phyloP scores from a whole-genome alignment of 225 moss, liverwort and hornwort species.

The Asterella californica region DNA sequence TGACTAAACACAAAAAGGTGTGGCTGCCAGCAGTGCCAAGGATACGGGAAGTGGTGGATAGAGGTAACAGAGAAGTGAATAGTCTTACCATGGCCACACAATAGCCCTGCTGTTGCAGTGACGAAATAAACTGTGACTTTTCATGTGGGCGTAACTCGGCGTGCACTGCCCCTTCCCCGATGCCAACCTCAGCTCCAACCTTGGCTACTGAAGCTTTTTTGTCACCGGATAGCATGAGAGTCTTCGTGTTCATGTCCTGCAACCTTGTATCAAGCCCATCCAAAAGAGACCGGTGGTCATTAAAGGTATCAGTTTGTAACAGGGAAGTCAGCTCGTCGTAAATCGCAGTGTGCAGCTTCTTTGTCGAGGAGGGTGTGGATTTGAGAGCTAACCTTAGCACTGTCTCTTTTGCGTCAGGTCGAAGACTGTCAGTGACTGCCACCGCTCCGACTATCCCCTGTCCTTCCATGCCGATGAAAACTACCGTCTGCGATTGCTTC shows the following conservation, averaged over 20 bases:
- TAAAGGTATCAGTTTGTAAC: background rate
- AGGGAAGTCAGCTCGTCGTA: background rate
- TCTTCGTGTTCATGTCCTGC: slow-evolving; percentile 50
- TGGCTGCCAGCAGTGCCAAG: no score
- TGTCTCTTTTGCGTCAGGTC: slow-evolving; percentile 63
- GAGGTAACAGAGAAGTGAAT: background rate
- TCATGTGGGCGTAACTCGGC: slow-evolving; percentile 73
- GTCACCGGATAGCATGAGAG: slow-evolving; percentile 74
- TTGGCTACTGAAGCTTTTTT: slow-evolving; percentile 61
- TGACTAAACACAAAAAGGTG: no score
- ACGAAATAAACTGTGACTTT: slow-evolving; percentile 59
- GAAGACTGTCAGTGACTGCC: slow-evolving; percentile 69
- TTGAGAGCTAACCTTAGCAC: slow-evolving; percentile 39
- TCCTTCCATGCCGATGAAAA: slow-evolving; percentile 88
- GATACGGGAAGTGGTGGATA: background rate
- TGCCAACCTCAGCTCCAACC: slow-evolving; percentile 68
- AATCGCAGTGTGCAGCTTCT: background rate
- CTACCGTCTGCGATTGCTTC: slow-evolving; percentile 73
- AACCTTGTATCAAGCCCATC: slow-evolving; percentile 32
- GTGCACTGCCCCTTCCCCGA: slow-evolving; percentile 59
- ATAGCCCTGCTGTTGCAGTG: slow-evolving; percentile 55
- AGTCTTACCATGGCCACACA: slow-evolving; percentile 67
- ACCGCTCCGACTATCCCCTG: slow-evolving; percentile 81
- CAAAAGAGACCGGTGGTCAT: background rate
- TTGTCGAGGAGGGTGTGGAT: background rate